Base-by-base conservation (phyloP, 2,329 filamentous ascomycete species). In the Calonectria hawksworthii region DNA sequence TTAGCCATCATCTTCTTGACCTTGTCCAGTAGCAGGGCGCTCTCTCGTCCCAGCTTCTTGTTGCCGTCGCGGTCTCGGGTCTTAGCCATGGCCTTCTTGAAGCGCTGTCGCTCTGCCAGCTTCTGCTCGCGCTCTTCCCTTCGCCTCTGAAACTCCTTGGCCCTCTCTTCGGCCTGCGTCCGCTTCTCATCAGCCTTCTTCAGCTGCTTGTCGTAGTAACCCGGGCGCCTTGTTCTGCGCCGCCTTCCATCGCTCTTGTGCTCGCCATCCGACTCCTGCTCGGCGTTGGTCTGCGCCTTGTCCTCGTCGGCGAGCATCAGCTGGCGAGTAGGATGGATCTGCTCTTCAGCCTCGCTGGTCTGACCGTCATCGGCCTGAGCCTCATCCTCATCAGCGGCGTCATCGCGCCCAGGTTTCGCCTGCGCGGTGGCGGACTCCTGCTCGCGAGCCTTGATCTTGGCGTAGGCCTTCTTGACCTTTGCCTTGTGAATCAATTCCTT, bases 391-490 rank as follows among this genome's bases (percentile, higher is more conserved):
- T 68, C 64, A 23, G 50, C 34, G 32, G 70, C 71, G 65, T 75
- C 74, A 64, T 76, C 71, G 64, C 81, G 76, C 44, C 84, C 79
- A n/a, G 78, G 73, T 51, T 74, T 54, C 41, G 74, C 63, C 32
- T 75, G 76, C 41, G 81, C 75, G 26, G 80, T 74, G 36, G 78
- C 68, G 38, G 79, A 75, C 63, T 84, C 77, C 73, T 86, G 84
- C 67, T 88, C 84, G 34, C 82, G 81, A 7, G 84, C 92, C 85
- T 96, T 96, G 77, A 98, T 88, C 85, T 98, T 98, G 76, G 94
- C 94, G 83, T 98, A 98, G 52, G 94, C 92, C 85, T 98, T 98
- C 86, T 96, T 97, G 76, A 98, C 90, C 86, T 98, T 98, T 75
- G 96, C 96, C 84, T 97, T 98, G 85, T 96, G 92, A 81, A 99